Conservation (phyloP, 305 asterid genomes). For the Solanum chacoense region DNA sequence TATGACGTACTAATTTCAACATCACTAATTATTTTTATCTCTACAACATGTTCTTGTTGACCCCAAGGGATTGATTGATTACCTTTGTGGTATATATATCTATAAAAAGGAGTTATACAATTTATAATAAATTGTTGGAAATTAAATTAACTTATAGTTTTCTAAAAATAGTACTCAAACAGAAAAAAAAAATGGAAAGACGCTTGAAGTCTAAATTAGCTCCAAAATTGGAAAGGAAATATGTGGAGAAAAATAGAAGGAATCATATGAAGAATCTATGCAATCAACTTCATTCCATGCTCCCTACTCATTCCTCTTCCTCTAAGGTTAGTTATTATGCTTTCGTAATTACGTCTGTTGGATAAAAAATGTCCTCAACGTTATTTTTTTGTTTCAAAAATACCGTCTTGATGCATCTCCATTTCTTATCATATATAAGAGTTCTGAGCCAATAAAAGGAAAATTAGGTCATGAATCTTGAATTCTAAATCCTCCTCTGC, state of each 20-base stretch:
- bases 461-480: background rate
- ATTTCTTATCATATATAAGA: background rate
- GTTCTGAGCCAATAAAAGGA: background rate
- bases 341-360: background rate
- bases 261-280: conserved; percentile 12
- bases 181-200: background rate
- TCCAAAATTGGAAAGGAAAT: conserved; percentile 22
- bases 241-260: conserved; percentile 27
- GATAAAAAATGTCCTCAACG: background rate
- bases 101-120: background rate
- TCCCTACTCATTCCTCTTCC: background rate
- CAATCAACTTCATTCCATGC: background rate
- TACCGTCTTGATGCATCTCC: background rate
- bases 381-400: background rate
- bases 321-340: conserved; percentile 1
- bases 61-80: background rate
- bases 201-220: background rate
- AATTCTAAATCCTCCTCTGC: background rate
- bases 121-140: background rate
- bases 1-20: background rate
- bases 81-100: background rate
- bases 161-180: background rate
- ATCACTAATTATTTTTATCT: background rate
- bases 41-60: background rate
- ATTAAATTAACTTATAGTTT: background rate